Percentiles rank a stretch among this genome's conserved stretches.
Conservation (phyloP, 2,329 filamentous ascomycete genomes). For the Emmonsia crescens region DNA sequence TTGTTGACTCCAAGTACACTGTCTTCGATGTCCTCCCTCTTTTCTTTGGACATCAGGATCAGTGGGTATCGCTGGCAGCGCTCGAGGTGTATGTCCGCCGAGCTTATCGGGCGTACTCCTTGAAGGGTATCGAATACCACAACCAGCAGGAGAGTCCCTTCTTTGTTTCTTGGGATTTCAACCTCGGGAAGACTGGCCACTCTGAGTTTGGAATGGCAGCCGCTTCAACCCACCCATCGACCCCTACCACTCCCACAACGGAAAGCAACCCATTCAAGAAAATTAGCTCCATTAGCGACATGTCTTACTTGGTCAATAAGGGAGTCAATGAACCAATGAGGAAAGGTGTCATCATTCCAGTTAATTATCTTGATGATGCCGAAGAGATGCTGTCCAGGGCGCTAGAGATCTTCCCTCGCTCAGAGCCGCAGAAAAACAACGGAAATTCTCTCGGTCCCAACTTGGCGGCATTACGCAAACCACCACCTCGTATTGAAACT, state of each 20-base stretch:
- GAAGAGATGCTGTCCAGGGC: conserved; percentile 79
- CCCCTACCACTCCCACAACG: conserved; percentile 61
- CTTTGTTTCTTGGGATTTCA: conserved; percentile 87
- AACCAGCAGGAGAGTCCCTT: conserved; percentile 61
- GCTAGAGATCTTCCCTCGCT: conserved; percentile 65
- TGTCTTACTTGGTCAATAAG: conserved; percentile 74
- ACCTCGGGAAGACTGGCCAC: conserved; percentile 84
- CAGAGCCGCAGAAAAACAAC: conserved; percentile 47
- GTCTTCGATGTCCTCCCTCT: conserved; percentile 92
- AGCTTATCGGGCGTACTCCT: conserved; percentile 88
- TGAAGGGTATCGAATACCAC: conserved; percentile 83
- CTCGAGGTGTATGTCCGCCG: conserved; percentile 94
- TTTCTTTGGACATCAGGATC: conserved; percentile 90
- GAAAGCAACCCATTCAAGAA: conserved; percentile 59
- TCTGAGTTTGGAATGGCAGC: conserved; percentile 72
- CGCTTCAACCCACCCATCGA: conserved; percentile 69
- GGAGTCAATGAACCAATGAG: conserved; percentile 61
- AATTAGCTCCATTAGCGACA: conserved; percentile 90
- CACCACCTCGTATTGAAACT: conserved; percentile 43
- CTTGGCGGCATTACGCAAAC: conserved; percentile 60
- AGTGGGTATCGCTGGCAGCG: conserved; percentile 86
- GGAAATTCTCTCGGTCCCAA: conserved; percentile 56
- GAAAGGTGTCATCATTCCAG: conserved; percentile 89
- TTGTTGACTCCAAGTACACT: conserved; percentile 96
- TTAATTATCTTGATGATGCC: conserved; percentile 85